Evolutionary conservation across 495 filamentous ascomycete genomes (phyloP).

Genomic region (Aspergillus sclerotioniger): DNA sequence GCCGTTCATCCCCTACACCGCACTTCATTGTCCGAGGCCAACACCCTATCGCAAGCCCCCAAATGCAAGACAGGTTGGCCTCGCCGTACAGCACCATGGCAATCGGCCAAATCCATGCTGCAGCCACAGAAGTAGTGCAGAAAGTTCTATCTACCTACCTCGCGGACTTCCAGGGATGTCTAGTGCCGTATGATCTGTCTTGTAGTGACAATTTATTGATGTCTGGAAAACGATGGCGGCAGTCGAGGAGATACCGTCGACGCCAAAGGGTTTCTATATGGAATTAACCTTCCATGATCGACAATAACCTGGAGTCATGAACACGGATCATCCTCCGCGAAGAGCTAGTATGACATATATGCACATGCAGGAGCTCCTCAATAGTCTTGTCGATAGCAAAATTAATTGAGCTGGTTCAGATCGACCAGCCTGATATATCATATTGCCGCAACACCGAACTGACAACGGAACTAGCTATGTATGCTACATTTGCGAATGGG

Average conservation of each 20-base stretch:
- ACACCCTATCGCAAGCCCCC: not conserved
- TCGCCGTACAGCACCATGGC: not conserved
- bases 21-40: not conserved
- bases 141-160: not conserved
- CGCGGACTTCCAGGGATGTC: not conserved
- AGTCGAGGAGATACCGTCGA: not conserved
- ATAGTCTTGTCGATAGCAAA: slow-evolving; percentile 18
- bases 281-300: slow-evolving; percentile 1
- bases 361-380: slow-evolving; percentile 12
- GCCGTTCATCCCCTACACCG: not conserved
- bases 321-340: not conserved
- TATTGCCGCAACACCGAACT: not conserved
- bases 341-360: slow-evolving; percentile 7
- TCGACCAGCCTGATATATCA: slow-evolving; percentile 12
- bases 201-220: not conserved
- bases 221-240: not conserved
- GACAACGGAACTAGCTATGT: not conserved
- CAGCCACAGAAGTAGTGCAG: not conserved
- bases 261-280: not conserved
- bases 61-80: not conserved
- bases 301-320: not conserved
- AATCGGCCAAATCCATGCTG: not conserved
- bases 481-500: not conserved
- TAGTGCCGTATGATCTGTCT: not conserved
- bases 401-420: slow-evolving; percentile 8